These are phyloP conservation scores for Boletus smithii DNA, from an alignment of 1,284 basidiomycete genomes.

Conservation along the genomic window DNA sequence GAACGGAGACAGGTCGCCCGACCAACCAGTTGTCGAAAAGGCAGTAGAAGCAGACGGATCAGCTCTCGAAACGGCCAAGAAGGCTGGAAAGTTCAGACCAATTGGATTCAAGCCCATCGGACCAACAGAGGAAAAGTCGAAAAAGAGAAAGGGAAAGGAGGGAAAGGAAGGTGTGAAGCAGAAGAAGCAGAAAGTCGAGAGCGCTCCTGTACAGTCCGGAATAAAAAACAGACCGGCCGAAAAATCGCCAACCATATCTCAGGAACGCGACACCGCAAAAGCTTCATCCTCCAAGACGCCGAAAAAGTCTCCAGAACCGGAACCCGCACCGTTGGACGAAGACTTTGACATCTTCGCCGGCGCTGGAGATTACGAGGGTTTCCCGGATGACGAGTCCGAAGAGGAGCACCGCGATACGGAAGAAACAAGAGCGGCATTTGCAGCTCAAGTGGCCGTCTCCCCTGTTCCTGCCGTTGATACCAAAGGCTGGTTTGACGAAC, in stretches of 20 bases:
- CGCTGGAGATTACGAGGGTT: constrained; percentile 78
- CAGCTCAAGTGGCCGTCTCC: background rate
- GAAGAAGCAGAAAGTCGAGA: constrained; percentile 46
- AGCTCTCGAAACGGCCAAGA: constrained; percentile 51
- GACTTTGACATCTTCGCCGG: constrained; percentile 82
- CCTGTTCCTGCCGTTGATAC: background rate
- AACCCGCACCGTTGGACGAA: constrained; percentile 35
- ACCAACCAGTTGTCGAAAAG: constrained; percentile 9
- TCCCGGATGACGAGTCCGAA: constrained; percentile 53
- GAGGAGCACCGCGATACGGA: constrained; percentile 17
- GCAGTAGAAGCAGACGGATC: constrained; percentile 30
- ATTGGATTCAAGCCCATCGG: constrained; percentile 67
- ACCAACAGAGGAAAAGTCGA: constrained; percentile 46
- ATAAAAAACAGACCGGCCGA: constrained; percentile 33
- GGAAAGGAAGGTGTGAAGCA: constrained; percentile 41
- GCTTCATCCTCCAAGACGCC: constrained; percentile 3
- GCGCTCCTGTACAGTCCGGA: constrained; percentile 12
- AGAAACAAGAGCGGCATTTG: background rate
- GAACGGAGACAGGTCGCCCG: constrained; percentile 20
- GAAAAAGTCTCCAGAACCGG: constrained; percentile 11
- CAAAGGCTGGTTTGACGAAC: constrained; percentile 27
- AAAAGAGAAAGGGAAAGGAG: constrained; percentile 52
- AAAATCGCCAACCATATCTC: background rate
- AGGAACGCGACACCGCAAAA: background rate
- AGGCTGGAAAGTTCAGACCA: constrained; percentile 72